These are phyloP conservation scores for Helichrysum umbraculigerum DNA, from an alignment of 129 eudicot species.

Conservation along the genomic window DNA sequence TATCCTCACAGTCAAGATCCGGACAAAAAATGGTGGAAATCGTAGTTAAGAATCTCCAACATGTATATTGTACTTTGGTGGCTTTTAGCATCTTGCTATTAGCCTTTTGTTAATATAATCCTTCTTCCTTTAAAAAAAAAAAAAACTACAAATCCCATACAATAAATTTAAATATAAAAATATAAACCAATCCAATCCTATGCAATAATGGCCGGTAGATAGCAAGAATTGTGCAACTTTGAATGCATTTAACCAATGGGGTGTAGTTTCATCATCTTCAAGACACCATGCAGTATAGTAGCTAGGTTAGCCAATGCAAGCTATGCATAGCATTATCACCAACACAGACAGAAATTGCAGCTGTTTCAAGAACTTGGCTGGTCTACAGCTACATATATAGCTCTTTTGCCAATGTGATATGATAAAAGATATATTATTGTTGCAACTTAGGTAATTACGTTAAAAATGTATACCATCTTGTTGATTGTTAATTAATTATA, in stretches of 20 bases:
- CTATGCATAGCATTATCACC: slow-evolving; percentile 29
- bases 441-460: not conserved
- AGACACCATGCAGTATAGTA: slow-evolving; percentile 29
- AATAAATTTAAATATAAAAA: not conserved
- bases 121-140: no score
- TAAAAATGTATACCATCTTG: no score
- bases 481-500: no score
- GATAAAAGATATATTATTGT: not conserved
- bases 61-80: no score
- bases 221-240: slow-evolving; percentile 15
- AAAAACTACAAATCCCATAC: slow-evolving; percentile 10
- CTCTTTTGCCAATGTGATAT: slow-evolving; percentile 76
- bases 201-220: slow-evolving; percentile 13
- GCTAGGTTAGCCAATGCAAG: slow-evolving; percentile 38
- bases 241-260: slow-evolving; percentile 22
- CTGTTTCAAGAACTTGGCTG: slow-evolving; percentile 54
- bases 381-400: slow-evolving; percentile 34
- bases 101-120: no score
- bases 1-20: no score
- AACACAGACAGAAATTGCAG: slow-evolving; percentile 32
- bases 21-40: no score
- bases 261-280: slow-evolving; percentile 33
- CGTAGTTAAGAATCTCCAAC: no score
- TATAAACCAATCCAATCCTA: not conserved
- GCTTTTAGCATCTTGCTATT: no score